Evolutionary conservation across 2,329 filamentous ascomycete genomes (phyloP), one percentile per base, ranked within the genome.

Genomic region (Trichoderma afroharzianum): DNA sequence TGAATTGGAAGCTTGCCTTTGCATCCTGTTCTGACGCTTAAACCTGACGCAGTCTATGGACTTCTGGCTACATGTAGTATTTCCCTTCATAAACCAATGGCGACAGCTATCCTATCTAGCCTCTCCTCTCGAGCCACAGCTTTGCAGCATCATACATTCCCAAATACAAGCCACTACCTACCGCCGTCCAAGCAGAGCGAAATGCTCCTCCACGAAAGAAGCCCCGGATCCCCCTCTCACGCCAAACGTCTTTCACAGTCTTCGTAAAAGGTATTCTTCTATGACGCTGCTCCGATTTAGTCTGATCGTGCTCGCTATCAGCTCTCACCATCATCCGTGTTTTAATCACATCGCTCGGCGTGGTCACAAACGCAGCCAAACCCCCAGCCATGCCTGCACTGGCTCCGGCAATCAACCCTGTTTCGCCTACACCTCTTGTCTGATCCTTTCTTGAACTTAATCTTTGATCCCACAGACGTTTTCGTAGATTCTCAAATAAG

Each of bases 261-360:
- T 84, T 30, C 3, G 32, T 33, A 5, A 32, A 33, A 6, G 30
- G 18, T n/a, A 59, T 33, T 33, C 57, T 32, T 33, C 11, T 24
- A n/a, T 18, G 55, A 0, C 8, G 55, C 78, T 71, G 75, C 67
- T 75, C 72, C 68, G 76, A 26, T 43, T 79, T 70, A 70, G 73
- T 26, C 72, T 47, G 58, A 70, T 63, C 39, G 1, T 73, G 63
- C 70, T 72, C 69, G 28, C 63, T 76, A 32, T 83, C 85, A 1
- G 90, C 90, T 33, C 87, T 85, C 30, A 97, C 84, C 94, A 97
- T 97, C 81, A 97, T 92, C 63, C 93, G 84, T 74, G 94, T 97
- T 84, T 97, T 97, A 28, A 97, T 88, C 11, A 97, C 93, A 80
- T 97, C 95, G 70, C 94, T 89, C 0, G 95, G 95, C 64, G 94